Evolutionary conservation across 2,329 filamentous ascomycete species (phyloP).

Genomic region (Chalara sp.): DNA sequence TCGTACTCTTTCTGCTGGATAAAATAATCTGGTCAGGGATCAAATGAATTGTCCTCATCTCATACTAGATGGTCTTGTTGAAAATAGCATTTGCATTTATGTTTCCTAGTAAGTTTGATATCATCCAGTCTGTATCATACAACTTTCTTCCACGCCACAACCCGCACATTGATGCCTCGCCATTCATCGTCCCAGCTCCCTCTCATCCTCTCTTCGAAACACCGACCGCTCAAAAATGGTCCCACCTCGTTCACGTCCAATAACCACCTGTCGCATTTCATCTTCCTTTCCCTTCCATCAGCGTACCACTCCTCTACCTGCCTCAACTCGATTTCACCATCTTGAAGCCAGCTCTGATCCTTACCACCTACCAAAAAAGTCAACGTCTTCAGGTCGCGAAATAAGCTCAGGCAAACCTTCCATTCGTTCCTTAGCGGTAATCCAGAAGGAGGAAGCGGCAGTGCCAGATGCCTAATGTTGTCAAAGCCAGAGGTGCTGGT

Average conservation of each 20-base stretch:
- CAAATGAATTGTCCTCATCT: too few relatives aligned
- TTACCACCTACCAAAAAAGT: slow-evolving; percentile 7
- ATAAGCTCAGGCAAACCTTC: background rate
- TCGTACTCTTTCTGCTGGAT: too few relatives aligned
- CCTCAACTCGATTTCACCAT: slow-evolving; percentile 4
- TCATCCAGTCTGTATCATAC: background rate
- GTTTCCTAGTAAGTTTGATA: too few relatives aligned
- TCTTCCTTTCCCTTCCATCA: slow-evolving; percentile 5
- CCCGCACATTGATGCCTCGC: slow-evolving; percentile 2
- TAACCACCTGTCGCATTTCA: background rate
- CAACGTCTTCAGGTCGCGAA: slow-evolving; percentile 4
- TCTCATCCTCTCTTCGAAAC: background rate
- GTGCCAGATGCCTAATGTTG: slow-evolving; percentile 3
- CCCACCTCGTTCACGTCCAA: slow-evolving; percentile 1
- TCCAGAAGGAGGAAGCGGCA: background rate
- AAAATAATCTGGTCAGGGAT: too few relatives aligned
- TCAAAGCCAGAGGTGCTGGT: background rate
- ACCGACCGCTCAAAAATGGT: background rate
- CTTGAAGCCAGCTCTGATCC: slow-evolving; percentile 4
- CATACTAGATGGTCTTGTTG: too few relatives aligned
- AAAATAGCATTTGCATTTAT: too few relatives aligned
- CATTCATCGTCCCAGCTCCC: background rate
- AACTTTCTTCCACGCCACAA: slow-evolving; percentile 8
- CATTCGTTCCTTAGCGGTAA: background rate
- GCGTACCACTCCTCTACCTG: slow-evolving; percentile 9